Evolutionary conservation across 2,329 filamentous ascomycete species (phyloP).

Genomic region (Trichoderma lentiforme): DNA sequence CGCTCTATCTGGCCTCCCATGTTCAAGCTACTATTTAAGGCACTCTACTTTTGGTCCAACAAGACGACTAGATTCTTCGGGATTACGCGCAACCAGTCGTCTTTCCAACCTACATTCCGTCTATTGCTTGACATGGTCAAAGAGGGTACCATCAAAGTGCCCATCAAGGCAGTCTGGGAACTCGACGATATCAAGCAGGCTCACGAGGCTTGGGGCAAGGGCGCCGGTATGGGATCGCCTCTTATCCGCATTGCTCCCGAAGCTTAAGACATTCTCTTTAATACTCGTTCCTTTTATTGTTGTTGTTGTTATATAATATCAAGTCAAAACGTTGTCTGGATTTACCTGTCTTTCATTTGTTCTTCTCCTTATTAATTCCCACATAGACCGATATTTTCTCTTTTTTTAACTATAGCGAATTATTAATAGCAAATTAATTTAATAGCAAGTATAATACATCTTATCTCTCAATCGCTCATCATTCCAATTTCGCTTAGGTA

Average conservation of each 20-base stretch:
- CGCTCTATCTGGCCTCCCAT: constrained; percentile 33
- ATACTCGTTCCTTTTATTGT: not conserved
- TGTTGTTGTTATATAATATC: not conserved
- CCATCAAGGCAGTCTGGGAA: constrained; percentile 40
- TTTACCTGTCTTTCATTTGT: not conserved
- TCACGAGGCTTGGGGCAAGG: constrained; percentile 36
- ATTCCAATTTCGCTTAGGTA: not conserved
- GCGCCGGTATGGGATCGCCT: constrained; percentile 35
- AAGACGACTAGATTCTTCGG: constrained; percentile 37
- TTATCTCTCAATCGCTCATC: not conserved
- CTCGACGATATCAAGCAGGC: constrained; percentile 39
- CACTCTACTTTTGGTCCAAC: constrained; percentile 26
- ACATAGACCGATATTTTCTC: not conserved
- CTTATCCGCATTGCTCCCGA: constrained; percentile 29
- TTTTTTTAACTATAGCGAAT: not conserved
- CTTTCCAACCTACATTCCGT: constrained; percentile 32
- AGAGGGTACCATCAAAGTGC: constrained; percentile 33
- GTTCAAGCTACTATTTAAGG: constrained; percentile 35
- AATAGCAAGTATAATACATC: not conserved
- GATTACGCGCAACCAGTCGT: constrained; percentile 33
- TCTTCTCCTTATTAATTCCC: not conserved
- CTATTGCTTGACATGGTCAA: constrained; percentile 31
- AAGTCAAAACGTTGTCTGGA: not conserved
- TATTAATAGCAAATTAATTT: not conserved
- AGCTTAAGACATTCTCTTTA: not conserved